Evolutionary conservation across 331 rosid genomes (phyloP).

Genomic region (Rhamnella rubrinervis): DNA sequence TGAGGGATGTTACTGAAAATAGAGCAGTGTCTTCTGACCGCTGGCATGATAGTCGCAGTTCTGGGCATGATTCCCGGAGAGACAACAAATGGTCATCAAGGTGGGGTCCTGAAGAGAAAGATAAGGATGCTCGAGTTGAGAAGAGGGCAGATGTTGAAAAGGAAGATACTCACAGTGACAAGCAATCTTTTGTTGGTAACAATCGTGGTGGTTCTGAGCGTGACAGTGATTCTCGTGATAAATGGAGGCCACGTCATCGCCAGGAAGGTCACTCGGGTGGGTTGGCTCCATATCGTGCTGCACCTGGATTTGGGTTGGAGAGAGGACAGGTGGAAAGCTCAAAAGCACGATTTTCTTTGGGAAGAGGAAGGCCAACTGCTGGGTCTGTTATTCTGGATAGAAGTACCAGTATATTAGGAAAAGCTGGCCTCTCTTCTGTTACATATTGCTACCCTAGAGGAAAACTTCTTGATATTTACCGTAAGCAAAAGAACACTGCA

Average conservation of each 20-base stretch:
- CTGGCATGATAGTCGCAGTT: constrained; percentile 30
- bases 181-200: constrained; percentile 44
- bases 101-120: constrained; percentile 88
- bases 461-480: constrained; percentile 70
- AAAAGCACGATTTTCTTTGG: constrained; percentile 55
- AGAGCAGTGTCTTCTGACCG: constrained; percentile 43
- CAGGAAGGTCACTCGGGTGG: constrained; percentile 61
- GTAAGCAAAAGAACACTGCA: constrained; percentile 45
- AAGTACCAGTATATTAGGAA: constrained; percentile 41
- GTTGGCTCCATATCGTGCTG: constrained; percentile 61
- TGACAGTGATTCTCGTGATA: constrained; percentile 65
- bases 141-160: constrained; percentile 54
- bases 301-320: constrained; percentile 76
- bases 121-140: constrained; percentile 59
- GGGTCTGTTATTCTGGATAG: constrained; percentile 38
- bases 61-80: constrained; percentile 57
- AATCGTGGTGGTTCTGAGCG: constrained; percentile 54
- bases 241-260: constrained; percentile 84
- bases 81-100: constrained; percentile 83
- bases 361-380: constrained; percentile 61
- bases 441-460: constrained; percentile 62
- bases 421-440: constrained; percentile 32
- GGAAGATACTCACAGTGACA: constrained; percentile 50
- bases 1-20: constrained; percentile 40
- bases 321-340: constrained; percentile 59